Percentiles rank a stretch among this genome's conserved stretches.
phyloP scores from a whole-genome alignment of 768 basidiomycete species.

The Lactarius akahatsu region DNA sequence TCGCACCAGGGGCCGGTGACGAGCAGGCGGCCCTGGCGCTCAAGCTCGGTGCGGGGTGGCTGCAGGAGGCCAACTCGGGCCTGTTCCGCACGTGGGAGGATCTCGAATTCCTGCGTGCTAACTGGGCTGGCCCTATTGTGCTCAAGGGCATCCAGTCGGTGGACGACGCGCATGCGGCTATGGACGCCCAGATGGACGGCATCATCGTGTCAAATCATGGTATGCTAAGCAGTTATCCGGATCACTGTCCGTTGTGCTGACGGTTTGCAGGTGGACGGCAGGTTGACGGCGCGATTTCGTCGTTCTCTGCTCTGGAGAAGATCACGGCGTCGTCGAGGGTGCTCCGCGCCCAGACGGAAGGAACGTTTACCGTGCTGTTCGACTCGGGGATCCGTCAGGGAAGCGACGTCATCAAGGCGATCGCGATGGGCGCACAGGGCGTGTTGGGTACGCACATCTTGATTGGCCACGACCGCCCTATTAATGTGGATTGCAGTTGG shows the following conservation, averaged over 20 bases:
- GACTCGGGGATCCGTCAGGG: constrained; percentile 84
- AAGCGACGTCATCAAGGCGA: constrained; percentile 78
- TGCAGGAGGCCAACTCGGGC: constrained; percentile 62
- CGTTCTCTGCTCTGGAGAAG: constrained; percentile 66
- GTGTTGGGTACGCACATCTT: constrained; percentile 58
- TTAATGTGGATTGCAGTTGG: constrained; percentile 47
- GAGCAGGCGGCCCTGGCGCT: constrained; percentile 40
- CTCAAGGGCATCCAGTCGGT: constrained; percentile 76
- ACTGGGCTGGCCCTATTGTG: constrained; percentile 76
- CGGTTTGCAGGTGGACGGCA: constrained; percentile 60
- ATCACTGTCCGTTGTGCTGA: not conserved
- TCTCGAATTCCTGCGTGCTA: constrained; percentile 60
- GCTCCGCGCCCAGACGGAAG: constrained; percentile 53
- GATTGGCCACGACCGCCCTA: not conserved
- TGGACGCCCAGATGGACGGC: constrained; percentile 64
- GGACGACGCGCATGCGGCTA: constrained; percentile 67
- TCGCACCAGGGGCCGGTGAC: constrained; percentile 45
- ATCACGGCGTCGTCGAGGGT: constrained; percentile 65
- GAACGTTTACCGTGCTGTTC: constrained; percentile 68
- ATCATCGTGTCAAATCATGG: constrained; percentile 84
- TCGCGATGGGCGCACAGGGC: constrained; percentile 83
- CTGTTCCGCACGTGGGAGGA: constrained; percentile 69
- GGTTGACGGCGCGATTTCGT: constrained; percentile 74
- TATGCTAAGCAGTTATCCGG: constrained; percentile 32
- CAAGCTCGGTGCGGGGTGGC: constrained; percentile 59